phyloP scores from a whole-genome alignment of 306 rosid genomes.

The Cucurbita maxima region DNA sequence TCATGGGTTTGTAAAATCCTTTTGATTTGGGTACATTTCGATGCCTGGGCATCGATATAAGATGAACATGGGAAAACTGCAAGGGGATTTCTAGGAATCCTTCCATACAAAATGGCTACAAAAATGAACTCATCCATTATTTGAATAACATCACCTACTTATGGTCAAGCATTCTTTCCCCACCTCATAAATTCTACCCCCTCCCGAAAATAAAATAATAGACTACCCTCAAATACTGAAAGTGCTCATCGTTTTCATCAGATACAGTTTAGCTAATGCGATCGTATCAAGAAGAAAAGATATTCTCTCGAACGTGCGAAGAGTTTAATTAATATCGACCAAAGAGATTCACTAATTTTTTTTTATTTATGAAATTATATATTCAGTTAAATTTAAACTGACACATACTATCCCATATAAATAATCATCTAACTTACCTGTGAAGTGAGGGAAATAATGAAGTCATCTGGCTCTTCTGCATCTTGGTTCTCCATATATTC shows the following conservation, averaged over 20 bases:
- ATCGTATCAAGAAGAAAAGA: background rate
- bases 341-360: background rate
- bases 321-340: background rate
- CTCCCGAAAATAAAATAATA: background rate
- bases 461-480: constrained; percentile 99
- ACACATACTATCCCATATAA: background rate
- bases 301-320: background rate
- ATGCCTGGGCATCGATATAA: background rate
- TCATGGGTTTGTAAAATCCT: background rate
- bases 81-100: background rate
- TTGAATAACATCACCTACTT: background rate
- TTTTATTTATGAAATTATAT: background rate
- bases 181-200: background rate
- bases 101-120: background rate
- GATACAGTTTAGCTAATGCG: background rate
- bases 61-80: background rate
- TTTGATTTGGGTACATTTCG: background rate
- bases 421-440: constrained; percentile 35
- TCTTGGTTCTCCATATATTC: constrained; percentile 95
- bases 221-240: background rate
- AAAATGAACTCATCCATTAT: background rate
- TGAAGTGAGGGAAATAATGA: constrained; percentile 79
- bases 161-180: background rate
- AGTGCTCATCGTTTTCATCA: background rate
- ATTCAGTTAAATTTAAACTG: background rate